Evolutionary conservation across 805 yeast genomes (phyloP).

Genomic region (Tetrapisispora iriomotensis): DNA sequence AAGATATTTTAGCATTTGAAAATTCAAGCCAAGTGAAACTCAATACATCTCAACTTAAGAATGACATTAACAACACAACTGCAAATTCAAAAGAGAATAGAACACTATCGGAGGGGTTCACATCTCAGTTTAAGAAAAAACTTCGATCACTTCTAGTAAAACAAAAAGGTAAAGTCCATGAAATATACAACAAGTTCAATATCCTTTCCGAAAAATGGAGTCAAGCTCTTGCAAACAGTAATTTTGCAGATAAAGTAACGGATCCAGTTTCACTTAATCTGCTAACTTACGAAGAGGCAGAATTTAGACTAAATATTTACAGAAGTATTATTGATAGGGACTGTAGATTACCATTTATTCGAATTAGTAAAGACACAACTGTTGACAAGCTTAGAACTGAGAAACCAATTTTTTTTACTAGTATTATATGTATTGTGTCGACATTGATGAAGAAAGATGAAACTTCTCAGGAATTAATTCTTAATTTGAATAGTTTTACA

Average conservation of each 20-base stretch:
- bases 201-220: conserved; percentile 37
- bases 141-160: conserved; percentile 19
- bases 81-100: background rate
- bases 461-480: conserved; percentile 32
- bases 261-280: conserved; percentile 53
- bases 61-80: background rate
- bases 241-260: conserved; percentile 31
- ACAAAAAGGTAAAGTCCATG: conserved; percentile 29
- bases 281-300: conserved; percentile 51
- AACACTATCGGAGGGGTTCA: background rate
- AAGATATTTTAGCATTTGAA: background rate
- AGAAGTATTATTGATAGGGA: conserved; percentile 35
- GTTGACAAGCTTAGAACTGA: conserved; percentile 40
- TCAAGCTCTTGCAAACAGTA: conserved; percentile 38
- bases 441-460: conserved; percentile 29
- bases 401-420: conserved; percentile 53
- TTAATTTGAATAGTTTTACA: conserved; percentile 45
- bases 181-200: conserved; percentile 34
- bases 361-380: conserved; percentile 35
- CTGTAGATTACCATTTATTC: conserved; percentile 46
- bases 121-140: conserved; percentile 14
- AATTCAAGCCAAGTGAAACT: too few species aligned
- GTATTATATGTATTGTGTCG: conserved; percentile 55
- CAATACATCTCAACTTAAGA: too few species aligned
- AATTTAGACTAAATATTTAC: conserved; percentile 42